Evolutionary conservation across 345 rosid genomes (phyloP), one percentile per base, ranked within the genome.

Genomic region (Barbarea vulgaris): DNA sequence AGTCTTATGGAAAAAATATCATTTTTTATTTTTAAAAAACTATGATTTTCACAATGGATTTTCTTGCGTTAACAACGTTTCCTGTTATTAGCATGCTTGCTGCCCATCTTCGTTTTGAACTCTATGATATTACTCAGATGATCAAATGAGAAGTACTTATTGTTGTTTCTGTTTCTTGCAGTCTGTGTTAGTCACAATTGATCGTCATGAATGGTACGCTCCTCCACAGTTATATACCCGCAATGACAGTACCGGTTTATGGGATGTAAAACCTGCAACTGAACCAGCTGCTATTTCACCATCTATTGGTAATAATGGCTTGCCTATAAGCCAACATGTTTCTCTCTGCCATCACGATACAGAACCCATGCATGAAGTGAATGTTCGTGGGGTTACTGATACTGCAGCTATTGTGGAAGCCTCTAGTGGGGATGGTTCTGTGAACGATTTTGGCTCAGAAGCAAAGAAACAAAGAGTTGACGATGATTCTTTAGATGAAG

Each of bases 171-270:
- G 24, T 70, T 80, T 76, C 50, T 70, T 85, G 86, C 91, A 95
- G 99, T 89, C 91, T 51, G 96, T 83, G 71, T 74, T 95, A 73
- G 93, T 95, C 58, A 90, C 94, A 17, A 75, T 90, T 59, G 97
- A 92, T 82, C 90, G 91, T 64, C 99, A 95, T 82, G 97, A 92
- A 77, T 95, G 99, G 99, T 95, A 90, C 72, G 93, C 91, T 53
- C 85, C 92, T 77, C 96, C 99, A 37, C 97, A 85, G 80, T 83
- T 87, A 80, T 95, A 90, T 73, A 89, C 88, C 58, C 97, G 99
- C 62, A 86, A 95, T 79, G 97, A 90, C 83, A 80, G 88, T 74
- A 75, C 91, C 37, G 99, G 99, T 69, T 77, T 92, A 62, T 95
- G 99, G 99, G 85, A 82, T 39, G 83, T 77, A 66, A 89, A 79